A percentile compares a stretch with the other conserved stretches of the same genome.
These are phyloP conservation scores for Phaffomyces antillensis DNA, from an alignment of 805 yeast genomes.

Conservation along the genomic window DNA sequence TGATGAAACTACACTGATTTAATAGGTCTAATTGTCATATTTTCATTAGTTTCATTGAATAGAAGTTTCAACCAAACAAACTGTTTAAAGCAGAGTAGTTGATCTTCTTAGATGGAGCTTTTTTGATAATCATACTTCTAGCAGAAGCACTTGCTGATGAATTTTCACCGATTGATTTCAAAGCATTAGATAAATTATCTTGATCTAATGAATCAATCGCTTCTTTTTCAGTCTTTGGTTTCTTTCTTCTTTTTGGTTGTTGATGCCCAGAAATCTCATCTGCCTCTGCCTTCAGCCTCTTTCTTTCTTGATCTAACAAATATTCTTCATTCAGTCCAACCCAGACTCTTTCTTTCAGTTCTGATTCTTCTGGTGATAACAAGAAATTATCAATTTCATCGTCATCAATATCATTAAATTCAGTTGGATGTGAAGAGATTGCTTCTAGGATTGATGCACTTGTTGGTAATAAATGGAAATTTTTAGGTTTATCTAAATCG, in stretches of 20 bases:
- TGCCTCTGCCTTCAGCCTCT: conserved; percentile 75
- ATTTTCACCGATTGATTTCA: conserved; percentile 37
- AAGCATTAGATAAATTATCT: conserved; percentile 33
- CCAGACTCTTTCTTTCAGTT: conserved; percentile 80
- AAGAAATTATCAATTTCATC: conserved; percentile 61
- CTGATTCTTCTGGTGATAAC: conserved; percentile 62
- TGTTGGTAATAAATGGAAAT: conserved; percentile 52
- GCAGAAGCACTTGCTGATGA: conserved; percentile 74
- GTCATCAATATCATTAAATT: conserved; percentile 75
- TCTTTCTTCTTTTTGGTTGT: conserved; percentile 44
- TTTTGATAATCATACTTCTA: conserved; percentile 64
- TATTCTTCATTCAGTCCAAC: conserved; percentile 83
- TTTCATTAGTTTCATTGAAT: neutral
- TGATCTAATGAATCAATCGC: conserved; percentile 26
- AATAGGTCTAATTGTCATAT: neutral
- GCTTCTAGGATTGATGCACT: conserved; percentile 45
- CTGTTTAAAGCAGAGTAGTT: conserved; percentile 77
- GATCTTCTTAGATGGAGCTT: conserved; percentile 79
- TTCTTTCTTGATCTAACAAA: conserved; percentile 76
- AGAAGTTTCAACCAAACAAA: conserved; percentile 23
- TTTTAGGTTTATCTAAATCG: conserved; percentile 44
- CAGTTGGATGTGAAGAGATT: conserved; percentile 53
- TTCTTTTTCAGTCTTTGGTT: conserved; percentile 25
- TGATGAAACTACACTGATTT: too few relatives aligned
- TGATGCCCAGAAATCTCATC: conserved; percentile 80